Base-by-base conservation (phyloP, 2,329 filamentous ascomycete genomes). In the Hortaea werneckii region DNA sequence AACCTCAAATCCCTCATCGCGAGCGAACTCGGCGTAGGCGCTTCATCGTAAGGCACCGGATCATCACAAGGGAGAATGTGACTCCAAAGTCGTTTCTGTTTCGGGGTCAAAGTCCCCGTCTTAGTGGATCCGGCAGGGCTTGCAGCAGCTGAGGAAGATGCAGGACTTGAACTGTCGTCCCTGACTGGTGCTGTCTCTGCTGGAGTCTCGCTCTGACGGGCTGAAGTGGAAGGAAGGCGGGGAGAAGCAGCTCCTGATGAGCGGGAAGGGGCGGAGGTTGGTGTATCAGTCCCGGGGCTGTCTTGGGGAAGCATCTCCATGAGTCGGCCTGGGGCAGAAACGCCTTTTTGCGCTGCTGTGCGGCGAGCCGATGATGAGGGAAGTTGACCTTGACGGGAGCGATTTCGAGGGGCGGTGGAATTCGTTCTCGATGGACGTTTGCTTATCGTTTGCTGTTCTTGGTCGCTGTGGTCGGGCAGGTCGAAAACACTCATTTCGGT, bases 51-150 rank as follows among this genome's bases (percentile, higher is more conserved):
- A 20, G 20, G 20, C 20, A 20, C 20, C 20, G 4, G 20, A 3
- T 40, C 43, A 26, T 58, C 57, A 29, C 43, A 53, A 9, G 46
- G 46, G 20, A 65, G 48, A 12, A 63, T 41, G 8, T 57, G 49
- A 40, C 54, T 52, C 61, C 61, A 65, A 5, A 62, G 47, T 29
- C 58, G 52, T 10, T 48, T 50, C 43, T 64, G 61, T 32, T 59
- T 63, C 6, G 62, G 60, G 11, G 60, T 64, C 40, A 57, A 39
- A 26, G 37, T 39, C 11, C 37, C 13, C 10, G 37, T 20, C 32
- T 35, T 44, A 4, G 46, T 49, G 5, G 37, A 43, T 27, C 40
- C 38, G 8, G 34, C 35, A 30, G 44, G 54, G 43, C 44, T 35
- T 6, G 50, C 43, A 20, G 20, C 20, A 20, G 20, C 20, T 20